phyloP scores from a whole-genome alignment of 2,329 filamentous ascomycete species.

The Aureobasidium lini region DNA sequence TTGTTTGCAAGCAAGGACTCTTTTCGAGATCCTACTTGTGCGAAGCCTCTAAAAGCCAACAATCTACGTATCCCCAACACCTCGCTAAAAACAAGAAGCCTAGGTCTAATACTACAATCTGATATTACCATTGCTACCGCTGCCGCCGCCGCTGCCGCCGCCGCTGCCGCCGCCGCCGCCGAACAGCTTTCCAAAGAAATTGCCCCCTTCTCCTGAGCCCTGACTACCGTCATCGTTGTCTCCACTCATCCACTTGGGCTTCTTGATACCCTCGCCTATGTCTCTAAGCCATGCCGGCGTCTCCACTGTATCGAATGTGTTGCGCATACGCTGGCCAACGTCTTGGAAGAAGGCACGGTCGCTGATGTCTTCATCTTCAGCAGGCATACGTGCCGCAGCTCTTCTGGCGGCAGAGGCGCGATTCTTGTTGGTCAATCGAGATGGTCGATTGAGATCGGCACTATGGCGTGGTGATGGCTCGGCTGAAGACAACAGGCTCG shows the following conservation, averaged over 20 bases:
- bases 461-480: conserved; percentile 9
- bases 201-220: conserved; percentile 17
- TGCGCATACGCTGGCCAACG: conserved; percentile 77
- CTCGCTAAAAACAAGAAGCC: neutral
- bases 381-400: conserved; percentile 2
- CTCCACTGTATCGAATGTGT: conserved; percentile 80
- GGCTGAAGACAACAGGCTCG: conserved; percentile 2
- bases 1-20: no score
- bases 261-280: conserved; percentile 60
- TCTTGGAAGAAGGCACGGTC: conserved; percentile 71
- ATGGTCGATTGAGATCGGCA: conserved; percentile 13
- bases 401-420: conserved; percentile 2
- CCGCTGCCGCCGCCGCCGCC: conserved; percentile 21
- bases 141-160: conserved; percentile 10
- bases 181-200: conserved; percentile 26
- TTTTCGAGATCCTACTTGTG: no score
- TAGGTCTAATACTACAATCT: neutral
- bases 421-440: conserved; percentile 3
- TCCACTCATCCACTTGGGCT: conserved; percentile 72
- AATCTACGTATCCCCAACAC: neutral
- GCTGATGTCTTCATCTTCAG: conserved; percentile 53
- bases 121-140: conserved; percentile 15
- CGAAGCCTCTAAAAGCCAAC: no score
- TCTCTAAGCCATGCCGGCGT: conserved; percentile 76
- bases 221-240: conserved; percentile 21